Evolutionary conservation across 805 yeast genomes (phyloP).

Genomic region (Sugiyamaella chiloensis): DNA sequence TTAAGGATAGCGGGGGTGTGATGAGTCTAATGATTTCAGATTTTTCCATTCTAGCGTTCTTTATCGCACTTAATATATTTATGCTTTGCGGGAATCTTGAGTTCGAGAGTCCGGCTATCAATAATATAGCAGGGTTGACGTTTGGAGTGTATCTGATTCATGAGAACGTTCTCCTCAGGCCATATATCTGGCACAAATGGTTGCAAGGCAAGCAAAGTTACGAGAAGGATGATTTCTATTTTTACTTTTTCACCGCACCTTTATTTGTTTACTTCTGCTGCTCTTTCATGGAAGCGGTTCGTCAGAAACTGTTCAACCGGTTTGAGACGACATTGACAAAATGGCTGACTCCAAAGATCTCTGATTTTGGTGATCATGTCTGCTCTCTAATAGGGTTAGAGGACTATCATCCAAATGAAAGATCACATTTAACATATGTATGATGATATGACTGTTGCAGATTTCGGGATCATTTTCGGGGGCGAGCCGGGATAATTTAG

Average conservation of each 20-base stretch:
- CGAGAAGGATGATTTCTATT: conserved; percentile 1
- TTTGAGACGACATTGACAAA: too few species aligned
- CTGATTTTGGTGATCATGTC: too few species aligned
- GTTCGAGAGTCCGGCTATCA: conserved; percentile 4
- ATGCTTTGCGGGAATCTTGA: conserved; percentile 1
- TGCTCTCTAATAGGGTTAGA: too few species aligned
- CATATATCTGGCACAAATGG: conserved; percentile 5
- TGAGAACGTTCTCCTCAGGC: conserved; percentile 3
- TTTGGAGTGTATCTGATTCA: conserved; percentile 8
- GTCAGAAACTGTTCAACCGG: conserved; percentile 1
- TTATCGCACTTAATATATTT: conserved; percentile 3
- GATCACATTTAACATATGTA: too few species aligned
- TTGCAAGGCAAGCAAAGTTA: neutral
- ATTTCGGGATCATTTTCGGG: too few species aligned
- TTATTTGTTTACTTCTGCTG: conserved; percentile 1
- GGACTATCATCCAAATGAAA: too few species aligned
- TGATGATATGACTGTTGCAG: too few species aligned
- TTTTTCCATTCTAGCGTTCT: conserved; percentile 4
- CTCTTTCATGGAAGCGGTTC: neutral
- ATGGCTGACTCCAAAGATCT: too few species aligned
- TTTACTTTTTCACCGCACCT: conserved; percentile 1
- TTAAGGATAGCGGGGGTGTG: neutral
- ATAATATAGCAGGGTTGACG: conserved; percentile 1
- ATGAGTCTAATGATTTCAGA: neutral
- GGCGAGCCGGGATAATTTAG: too few species aligned